Evolutionary conservation across 140 eudicot species (phyloP).

Genomic region (Bidens hawaiensis): DNA sequence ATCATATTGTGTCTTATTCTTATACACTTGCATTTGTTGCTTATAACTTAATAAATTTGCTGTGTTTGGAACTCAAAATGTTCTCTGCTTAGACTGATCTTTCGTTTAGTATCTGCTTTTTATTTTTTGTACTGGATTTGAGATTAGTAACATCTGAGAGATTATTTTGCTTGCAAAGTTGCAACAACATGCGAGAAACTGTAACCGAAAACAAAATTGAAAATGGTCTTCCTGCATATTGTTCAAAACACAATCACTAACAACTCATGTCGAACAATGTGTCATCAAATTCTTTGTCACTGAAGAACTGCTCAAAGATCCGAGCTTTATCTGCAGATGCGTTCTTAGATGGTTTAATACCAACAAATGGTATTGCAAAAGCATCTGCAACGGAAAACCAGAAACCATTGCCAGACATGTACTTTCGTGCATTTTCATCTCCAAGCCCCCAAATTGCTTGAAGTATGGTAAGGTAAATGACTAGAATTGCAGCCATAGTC

Average conservation of each 20-base stretch:
- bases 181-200: too few relatives aligned
- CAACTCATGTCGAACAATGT: constrained; percentile 14
- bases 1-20: constrained; percentile 18
- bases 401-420: neutral
- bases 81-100: neutral
- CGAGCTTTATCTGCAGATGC: neutral
- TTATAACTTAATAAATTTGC: neutral
- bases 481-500: constrained; percentile 21
- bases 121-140: too few relatives aligned
- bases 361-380: constrained; percentile 3
- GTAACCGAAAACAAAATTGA: neutral
- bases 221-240: neutral
- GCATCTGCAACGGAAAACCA: constrained; percentile 13
- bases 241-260: neutral
- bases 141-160: too few relatives aligned
- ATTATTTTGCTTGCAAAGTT: too few relatives aligned
- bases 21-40: neutral
- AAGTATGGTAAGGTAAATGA: constrained; percentile 24
- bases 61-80: neutral
- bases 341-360: neutral
- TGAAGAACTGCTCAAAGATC: neutral
- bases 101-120: neutral
- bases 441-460: constrained; percentile 21
- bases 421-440: neutral
- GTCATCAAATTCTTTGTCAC: neutral